Evolutionary conservation across 345 rosid species (phyloP), one percentile per base, ranked within the genome.

Genomic region (Limnanthes douglasii): DNA sequence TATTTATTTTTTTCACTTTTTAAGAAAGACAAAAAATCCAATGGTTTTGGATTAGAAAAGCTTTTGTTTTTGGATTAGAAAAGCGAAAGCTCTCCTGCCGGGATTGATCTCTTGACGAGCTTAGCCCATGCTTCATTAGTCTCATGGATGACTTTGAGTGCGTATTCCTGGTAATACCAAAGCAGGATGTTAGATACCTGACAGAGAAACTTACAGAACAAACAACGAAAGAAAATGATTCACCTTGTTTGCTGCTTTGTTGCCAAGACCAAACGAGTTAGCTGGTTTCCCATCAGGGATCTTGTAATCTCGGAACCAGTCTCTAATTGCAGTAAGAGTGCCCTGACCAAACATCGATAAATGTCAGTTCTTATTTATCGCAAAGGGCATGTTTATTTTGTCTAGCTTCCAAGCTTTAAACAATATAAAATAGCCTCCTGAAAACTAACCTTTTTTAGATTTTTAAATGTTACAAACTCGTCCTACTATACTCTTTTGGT

Each of bases 241-340:
- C 47, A 90, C 99, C 86, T 85, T 85, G 67, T 53, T 69, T 20
- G 78, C 93, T 30, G 96, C 75, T 61, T 78, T 68, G 72, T 81
- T 80, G 48, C 96, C 93, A 31, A 92, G 93, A 48, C 81, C 99
- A 50, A 92, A 92, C 62, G 56, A 78, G 64, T 92, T 92, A 21
- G 99, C 96, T 42, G 96, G 99, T 51, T 92, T 92, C 22, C 93
- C 99, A 56, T 92, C 99, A 3, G 94, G 99, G 49, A 73, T 75
- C 61, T 92, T 85, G 62, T 92, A 92, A 59, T 92, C 96, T 51
- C 93, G 76, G 45, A 92, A 85, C 99, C 96, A 92, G 48, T 75
- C 86, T 56, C 99, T 68, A 44, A 84, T 73, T 15, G 86, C 83
- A 15, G 80, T 73, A 1, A 92, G 71, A 28, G 94, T 81, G 20